A percentile compares a stretch with the other conserved stretches of the same genome.
Conservation (phyloP, 257 asterid species). For the Sherardia arvensis region DNA sequence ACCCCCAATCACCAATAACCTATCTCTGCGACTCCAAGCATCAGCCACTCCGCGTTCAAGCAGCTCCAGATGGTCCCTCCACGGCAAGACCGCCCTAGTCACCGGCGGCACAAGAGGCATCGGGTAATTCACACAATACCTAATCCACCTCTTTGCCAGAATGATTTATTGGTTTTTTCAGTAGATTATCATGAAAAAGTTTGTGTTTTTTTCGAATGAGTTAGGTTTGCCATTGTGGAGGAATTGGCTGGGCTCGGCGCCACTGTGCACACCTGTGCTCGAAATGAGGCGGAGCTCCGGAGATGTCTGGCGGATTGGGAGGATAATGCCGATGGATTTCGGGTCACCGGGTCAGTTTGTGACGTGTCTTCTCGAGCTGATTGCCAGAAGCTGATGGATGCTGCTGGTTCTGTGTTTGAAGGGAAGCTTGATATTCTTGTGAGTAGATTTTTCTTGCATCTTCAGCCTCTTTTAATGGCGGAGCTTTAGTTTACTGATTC, state of each 20-base stretch:
- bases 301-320: constrained; percentile 44
- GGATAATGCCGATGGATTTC: constrained; percentile 34
- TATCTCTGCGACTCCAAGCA: constrained; percentile 15
- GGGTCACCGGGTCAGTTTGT: constrained; percentile 47
- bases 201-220: constrained; percentile 7
- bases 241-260: constrained; percentile 64
- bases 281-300: constrained; percentile 39
- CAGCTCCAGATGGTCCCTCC: constrained; percentile 42
- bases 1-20: constrained; percentile 1
- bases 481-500: no score
- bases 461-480: neutral
- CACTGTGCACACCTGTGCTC: constrained; percentile 48
- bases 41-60: constrained; percentile 16
- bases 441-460: constrained; percentile 11
- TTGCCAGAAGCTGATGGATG: constrained; percentile 34
- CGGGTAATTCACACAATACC: constrained; percentile 20
- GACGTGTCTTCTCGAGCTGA: constrained; percentile 41
- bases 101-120: constrained; percentile 62
- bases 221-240: constrained; percentile 56
- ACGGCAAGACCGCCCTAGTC: constrained; percentile 48
- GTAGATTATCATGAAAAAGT: neutral
- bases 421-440: constrained; percentile 63
- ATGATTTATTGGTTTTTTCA: constrained; percentile 9
- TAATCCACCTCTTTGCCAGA: neutral
- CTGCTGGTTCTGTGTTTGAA: constrained; percentile 27